A percentile compares a stretch with the other conserved stretches of the same genome.
These are phyloP conservation scores for Alternaria angustiovoidea DNA, from an alignment of 2,329 filamentous ascomycete genomes.

Conservation along the genomic window DNA sequence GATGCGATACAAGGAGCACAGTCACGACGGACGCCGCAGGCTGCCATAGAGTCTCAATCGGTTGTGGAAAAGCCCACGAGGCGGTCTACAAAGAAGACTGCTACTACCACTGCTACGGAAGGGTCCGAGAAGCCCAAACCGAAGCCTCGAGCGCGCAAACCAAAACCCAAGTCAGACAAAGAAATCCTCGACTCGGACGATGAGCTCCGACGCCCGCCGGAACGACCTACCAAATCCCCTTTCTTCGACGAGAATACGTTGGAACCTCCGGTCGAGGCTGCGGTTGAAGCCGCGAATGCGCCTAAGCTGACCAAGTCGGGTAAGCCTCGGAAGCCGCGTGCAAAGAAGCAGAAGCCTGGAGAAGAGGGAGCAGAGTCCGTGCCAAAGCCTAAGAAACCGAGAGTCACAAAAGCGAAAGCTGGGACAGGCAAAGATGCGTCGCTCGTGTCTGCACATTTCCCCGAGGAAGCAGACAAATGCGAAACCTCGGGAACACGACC, in stretches of 20 bases:
- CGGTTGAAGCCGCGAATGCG: conserved; percentile 8
- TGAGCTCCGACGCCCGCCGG: conserved; percentile 21
- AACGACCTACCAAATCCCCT: conserved; percentile 27
- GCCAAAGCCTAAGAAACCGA: conserved; percentile 35
- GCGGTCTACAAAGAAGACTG: conserved; percentile 19
- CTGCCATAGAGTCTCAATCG: background rate
- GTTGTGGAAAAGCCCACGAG: conserved; percentile 29
- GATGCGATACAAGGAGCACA: conserved; percentile 13
- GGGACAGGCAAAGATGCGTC: conserved; percentile 24
- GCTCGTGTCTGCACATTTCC: conserved; percentile 35
- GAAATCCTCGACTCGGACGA: conserved; percentile 24
- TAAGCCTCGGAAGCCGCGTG: conserved; percentile 42
- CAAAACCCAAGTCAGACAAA: conserved; percentile 36
- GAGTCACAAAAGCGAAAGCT: conserved; percentile 33
- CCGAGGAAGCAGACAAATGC: conserved; percentile 2
- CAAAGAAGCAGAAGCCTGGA: conserved; percentile 36
- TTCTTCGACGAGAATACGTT: conserved; percentile 26
- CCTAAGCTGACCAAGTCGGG: conserved; percentile 31
- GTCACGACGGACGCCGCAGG: conserved; percentile 5
- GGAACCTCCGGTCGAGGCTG: conserved; percentile 14
- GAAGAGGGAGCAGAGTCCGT: conserved; percentile 19
- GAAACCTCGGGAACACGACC: conserved; percentile 1
- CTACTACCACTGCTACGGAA: conserved; percentile 3
- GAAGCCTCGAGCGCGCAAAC: conserved; percentile 38
- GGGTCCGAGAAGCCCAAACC: conserved; percentile 28